Conservation (phyloP, 345 rosid genomes). For the Syzygium jambos region DNA sequence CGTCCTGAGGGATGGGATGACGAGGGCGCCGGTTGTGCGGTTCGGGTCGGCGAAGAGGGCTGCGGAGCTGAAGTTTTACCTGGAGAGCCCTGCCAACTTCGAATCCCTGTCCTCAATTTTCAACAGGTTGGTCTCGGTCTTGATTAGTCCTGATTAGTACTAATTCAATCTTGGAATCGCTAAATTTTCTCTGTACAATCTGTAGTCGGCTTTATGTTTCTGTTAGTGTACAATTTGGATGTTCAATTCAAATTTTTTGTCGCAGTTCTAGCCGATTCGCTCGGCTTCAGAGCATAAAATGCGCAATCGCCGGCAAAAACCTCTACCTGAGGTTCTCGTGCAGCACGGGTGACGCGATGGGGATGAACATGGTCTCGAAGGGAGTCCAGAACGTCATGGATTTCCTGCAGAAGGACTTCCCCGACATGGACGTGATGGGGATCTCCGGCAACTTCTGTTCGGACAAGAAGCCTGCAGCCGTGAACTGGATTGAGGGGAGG, state of each 20-base stretch:
- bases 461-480: slow-evolving; percentile 40
- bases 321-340: slow-evolving; percentile 25
- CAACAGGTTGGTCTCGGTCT: slow-evolving; percentile 1
- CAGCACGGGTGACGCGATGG: slow-evolving; percentile 40
- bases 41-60: slow-evolving; percentile 3
- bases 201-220: not conserved
- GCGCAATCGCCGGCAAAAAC: slow-evolving; percentile 27
- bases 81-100: slow-evolving; percentile 4
- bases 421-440: slow-evolving; percentile 34
- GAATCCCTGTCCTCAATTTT: not conserved
- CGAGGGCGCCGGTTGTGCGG: slow-evolving; percentile 1
- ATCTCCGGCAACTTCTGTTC: slow-evolving; percentile 36
- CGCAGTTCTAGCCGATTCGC: slow-evolving; percentile 31
- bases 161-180: not conserved
- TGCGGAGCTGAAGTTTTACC: slow-evolving; percentile 3
- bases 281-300: slow-evolving; percentile 19
- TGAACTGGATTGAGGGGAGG: slow-evolving; percentile 42
- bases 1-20: slow-evolving; percentile 5
- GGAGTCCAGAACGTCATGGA: slow-evolving; percentile 36
- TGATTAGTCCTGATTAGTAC: not conserved
- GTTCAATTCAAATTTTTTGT: not conserved
- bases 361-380: slow-evolving; percentile 42
- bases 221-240: not conserved
- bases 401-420: slow-evolving; percentile 25
- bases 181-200: not conserved